Conservation (phyloP, 202 grass and related monocot genomes). For the Carex sylvatica region DNA sequence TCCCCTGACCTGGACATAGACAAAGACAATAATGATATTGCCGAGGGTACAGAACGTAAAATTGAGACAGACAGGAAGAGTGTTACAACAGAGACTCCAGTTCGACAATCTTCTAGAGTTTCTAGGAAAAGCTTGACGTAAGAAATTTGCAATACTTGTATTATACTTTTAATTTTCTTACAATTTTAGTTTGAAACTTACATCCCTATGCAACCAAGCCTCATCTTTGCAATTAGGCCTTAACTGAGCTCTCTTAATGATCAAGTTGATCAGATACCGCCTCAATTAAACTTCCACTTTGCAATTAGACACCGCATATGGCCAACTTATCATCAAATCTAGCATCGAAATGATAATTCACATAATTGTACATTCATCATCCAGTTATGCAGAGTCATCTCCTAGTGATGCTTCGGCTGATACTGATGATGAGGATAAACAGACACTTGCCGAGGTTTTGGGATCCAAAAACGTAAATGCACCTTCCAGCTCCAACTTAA, state of each 20-base stretch:
- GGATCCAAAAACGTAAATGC: conserved; percentile 4
- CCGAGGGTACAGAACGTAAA: conserved; percentile 43
- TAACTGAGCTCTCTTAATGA: not conserved
- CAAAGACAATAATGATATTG: conserved; percentile 28
- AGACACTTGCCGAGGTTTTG: conserved; percentile 22
- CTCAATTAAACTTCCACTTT: not conserved
- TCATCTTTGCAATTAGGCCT: not conserved
- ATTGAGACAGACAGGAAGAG: conserved; percentile 33
- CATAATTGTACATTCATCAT: conserved; percentile 8
- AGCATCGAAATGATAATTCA: conserved; percentile 17
- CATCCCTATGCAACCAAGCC: not conserved
- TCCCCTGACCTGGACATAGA: conserved; percentile 39
- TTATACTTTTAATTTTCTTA: not conserved
- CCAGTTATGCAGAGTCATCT: conserved; percentile 55
- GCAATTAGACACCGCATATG: not conserved
- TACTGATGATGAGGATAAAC: conserved; percentile 40
- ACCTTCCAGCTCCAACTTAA: conserved; percentile 25
- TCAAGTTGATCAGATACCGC: not conserved
- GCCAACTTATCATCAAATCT: not conserved
- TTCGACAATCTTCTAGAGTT: conserved; percentile 81
- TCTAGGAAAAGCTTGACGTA: conserved; percentile 58
- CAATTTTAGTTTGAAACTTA: conserved; percentile 20
- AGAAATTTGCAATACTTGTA: conserved; percentile 10
- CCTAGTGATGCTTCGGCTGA: conserved; percentile 51
- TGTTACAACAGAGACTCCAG: conserved; percentile 34